These are phyloP conservation scores for Cercophora samala DNA, from an alignment of 495 filamentous ascomycete genomes.

Conservation along the genomic window DNA sequence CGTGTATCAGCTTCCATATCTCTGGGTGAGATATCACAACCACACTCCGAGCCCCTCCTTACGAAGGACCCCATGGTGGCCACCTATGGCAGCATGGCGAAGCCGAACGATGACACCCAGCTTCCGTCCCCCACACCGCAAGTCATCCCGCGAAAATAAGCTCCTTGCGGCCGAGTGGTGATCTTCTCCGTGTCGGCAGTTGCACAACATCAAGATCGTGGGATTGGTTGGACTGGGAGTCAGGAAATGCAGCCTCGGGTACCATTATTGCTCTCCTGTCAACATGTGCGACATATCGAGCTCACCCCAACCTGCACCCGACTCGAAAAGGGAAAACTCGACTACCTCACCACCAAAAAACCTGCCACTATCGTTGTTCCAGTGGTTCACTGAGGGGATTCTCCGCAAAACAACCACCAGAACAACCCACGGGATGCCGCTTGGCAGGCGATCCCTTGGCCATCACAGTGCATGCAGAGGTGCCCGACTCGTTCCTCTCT, in stretches of 20 bases:
- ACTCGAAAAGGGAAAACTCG: not conserved
- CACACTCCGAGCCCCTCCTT: not conserved
- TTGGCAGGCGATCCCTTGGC: conserved; percentile 11
- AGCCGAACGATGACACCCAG: not conserved
- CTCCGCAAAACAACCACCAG: not conserved
- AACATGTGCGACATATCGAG: not conserved
- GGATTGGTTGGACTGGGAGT: not conserved
- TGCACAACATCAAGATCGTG: conserved; percentile 1
- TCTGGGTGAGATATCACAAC: not conserved
- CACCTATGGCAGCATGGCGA: not conserved
- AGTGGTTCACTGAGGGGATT: not conserved
- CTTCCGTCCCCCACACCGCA: not conserved
- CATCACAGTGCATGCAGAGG: conserved; percentile 6
- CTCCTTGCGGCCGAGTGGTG: not conserved
- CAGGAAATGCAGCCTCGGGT: conserved; percentile 1
- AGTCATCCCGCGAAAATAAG: conserved; percentile 1
- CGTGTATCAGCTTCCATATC: not conserved
- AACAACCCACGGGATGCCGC: not conserved
- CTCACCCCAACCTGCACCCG: not conserved
- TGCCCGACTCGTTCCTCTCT: conserved; percentile 2
- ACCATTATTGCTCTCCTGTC: not conserved
- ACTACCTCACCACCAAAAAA: not conserved
- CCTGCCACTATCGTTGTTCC: not conserved
- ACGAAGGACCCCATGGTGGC: not conserved
- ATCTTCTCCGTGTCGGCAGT: conserved; percentile 9